Conservation (phyloP, 179 eudicot species). For the Silene noctiflora region DNA sequence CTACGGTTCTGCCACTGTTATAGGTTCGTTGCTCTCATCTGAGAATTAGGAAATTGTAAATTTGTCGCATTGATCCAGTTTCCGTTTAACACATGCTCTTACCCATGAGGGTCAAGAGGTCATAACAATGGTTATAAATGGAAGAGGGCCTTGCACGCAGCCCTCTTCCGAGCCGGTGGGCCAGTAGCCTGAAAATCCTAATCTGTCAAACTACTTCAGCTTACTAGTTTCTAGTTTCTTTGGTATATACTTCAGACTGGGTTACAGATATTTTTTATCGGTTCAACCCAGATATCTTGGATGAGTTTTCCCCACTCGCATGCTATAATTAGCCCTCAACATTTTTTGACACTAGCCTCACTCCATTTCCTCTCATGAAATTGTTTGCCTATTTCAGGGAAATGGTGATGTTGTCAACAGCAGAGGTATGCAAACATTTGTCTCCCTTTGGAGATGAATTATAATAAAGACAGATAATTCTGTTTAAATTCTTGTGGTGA, state of each 20-base stretch:
- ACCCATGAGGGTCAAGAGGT: not conserved
- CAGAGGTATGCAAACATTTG: constrained; percentile 47
- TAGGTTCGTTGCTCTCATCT: constrained; percentile 7
- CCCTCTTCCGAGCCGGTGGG: not conserved
- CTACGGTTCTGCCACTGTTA: constrained; percentile 5
- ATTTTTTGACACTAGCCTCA: not conserved
- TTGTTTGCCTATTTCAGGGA: constrained; percentile 44
- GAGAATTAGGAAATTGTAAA: constrained; percentile 2
- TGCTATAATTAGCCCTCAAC: not conserved
- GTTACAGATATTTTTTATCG: not conserved
- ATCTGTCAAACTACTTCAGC: not conserved
- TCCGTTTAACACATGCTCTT: not conserved
- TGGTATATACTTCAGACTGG: not conserved
- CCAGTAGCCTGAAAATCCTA: not conserved
- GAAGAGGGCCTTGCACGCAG: not conserved
- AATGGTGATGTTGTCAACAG: constrained; percentile 37
- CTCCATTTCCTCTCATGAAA: constrained; percentile 16
- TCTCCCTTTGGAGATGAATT: constrained; percentile 3
- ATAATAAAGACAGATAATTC: not conserved
- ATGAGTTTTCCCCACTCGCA: not conserved
- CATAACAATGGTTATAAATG: not conserved
- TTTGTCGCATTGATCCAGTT: not conserved
- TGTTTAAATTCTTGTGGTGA: constrained; percentile 9
- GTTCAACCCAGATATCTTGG: not conserved
- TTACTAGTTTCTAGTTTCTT: constrained; percentile 1